Evolutionary conservation across 495 filamentous ascomycete genomes (phyloP).

Genomic region (Rhypophila decipiens): DNA sequence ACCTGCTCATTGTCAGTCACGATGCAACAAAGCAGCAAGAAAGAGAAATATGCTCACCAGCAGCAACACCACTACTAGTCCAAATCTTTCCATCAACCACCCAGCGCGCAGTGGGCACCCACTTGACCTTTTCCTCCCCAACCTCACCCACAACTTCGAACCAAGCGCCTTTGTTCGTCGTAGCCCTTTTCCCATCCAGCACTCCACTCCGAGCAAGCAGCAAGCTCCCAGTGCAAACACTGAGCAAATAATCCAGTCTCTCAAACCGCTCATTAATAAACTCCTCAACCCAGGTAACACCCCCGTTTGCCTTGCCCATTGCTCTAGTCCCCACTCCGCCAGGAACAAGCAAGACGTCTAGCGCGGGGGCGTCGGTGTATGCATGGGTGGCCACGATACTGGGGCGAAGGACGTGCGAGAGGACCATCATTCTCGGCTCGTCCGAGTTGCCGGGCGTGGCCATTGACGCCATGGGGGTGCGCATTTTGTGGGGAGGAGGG

Average conservation of each 20-base stretch:
- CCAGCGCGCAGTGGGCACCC: slow-evolving; percentile 60
- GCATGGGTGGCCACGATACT: slow-evolving; percentile 57
- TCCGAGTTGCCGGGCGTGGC: no score
- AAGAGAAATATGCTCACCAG: background rate
- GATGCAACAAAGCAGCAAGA: no score
- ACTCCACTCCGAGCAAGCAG: slow-evolving; percentile 49
- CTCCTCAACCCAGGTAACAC: slow-evolving; percentile 30
- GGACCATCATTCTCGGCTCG: no score
- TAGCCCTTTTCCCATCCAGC: slow-evolving; percentile 53
- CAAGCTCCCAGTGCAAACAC: slow-evolving; percentile 54
- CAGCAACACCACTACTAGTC: slow-evolving; percentile 33
- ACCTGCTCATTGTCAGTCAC: no score
- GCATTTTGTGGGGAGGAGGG: slow-evolving; percentile 5
- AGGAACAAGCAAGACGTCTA: slow-evolving; percentile 63
- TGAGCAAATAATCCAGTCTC: slow-evolving; percentile 49
- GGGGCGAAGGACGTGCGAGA: slow-evolving; percentile 33
- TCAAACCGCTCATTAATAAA: slow-evolving; percentile 43
- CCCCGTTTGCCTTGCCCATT: slow-evolving; percentile 22
- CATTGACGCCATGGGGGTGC: no score
- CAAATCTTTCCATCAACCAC: slow-evolving; percentile 60
- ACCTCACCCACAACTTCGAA: slow-evolving; percentile 29
- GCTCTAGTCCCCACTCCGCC: slow-evolving; percentile 49
- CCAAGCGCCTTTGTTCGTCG: slow-evolving; percentile 47
- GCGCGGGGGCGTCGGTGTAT: slow-evolving; percentile 36
- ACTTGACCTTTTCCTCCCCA: slow-evolving; percentile 42